Percentiles rank a stretch among this genome's conserved stretches.
These are phyloP conservation scores for Elsinoe perseae DNA, from an alignment of 2,329 filamentous ascomycete genomes.

Conservation along the genomic window DNA sequence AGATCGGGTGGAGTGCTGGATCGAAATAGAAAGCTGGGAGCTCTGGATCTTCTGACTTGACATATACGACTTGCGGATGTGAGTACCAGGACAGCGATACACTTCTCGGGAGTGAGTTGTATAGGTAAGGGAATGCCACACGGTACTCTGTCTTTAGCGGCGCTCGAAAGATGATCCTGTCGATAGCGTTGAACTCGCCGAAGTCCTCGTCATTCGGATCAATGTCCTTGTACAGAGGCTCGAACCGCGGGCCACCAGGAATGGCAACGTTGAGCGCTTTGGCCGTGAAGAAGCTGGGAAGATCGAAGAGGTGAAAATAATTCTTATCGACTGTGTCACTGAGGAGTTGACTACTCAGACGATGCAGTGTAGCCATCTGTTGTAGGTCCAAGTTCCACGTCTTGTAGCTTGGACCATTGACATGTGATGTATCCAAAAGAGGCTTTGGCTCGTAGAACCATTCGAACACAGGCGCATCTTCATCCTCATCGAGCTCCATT, in stretches of 20 bases:
- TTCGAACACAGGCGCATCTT: constrained; percentile 84
- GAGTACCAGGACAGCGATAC: constrained; percentile 93
- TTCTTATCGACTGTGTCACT: constrained; percentile 93
- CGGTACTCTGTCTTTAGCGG: constrained; percentile 93
- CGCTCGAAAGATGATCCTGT: constrained; percentile 95
- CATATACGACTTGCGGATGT: constrained; percentile 85
- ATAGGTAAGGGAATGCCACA: constrained; percentile 88
- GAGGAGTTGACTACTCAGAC: constrained; percentile 80
- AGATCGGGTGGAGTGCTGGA: constrained; percentile 95
- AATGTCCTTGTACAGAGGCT: constrained; percentile 96
- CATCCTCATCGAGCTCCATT: constrained; percentile 92
- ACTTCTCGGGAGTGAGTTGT: constrained; percentile 91
- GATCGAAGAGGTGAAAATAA: constrained; percentile 95
- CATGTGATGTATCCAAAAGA: constrained; percentile 80
- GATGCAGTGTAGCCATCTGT: constrained; percentile 93
- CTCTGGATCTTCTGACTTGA: constrained; percentile 76
- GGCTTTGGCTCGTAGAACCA: constrained; percentile 98
- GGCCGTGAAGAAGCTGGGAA: constrained; percentile 89
- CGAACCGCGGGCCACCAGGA: constrained; percentile 92
- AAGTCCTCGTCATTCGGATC: constrained; percentile 99
- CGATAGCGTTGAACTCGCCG: constrained; percentile 98
- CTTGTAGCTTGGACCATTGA: constrained; percentile 96
- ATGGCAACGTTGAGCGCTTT: constrained; percentile 97
- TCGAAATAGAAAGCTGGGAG: constrained; percentile 97
- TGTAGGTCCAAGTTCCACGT: constrained; percentile 86